Conservation (phyloP, 495 filamentous ascomycete genomes). For the Tuber melanosporum region DNA sequence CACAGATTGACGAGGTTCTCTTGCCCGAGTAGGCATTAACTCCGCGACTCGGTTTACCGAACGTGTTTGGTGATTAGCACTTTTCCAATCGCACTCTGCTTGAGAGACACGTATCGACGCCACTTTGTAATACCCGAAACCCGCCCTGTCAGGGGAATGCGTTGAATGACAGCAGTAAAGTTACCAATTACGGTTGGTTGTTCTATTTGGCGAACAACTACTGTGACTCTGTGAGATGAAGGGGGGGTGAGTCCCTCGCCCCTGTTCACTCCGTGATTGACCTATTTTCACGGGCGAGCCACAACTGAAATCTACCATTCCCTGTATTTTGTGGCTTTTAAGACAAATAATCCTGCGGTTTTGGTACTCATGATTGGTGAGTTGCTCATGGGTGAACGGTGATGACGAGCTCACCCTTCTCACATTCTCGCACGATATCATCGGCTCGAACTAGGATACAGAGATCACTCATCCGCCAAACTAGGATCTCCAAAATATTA, state of each 20-base stretch:
- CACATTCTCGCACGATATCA: not conserved
- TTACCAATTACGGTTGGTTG: not conserved
- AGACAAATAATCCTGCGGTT: not conserved
- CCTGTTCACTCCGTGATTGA: not conserved
- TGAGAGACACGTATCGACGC: not conserved
- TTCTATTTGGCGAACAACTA: not conserved
- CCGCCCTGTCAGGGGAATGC: not conserved
- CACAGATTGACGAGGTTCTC: not conserved
- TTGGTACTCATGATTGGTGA: not conserved
- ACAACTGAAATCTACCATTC: not conserved
- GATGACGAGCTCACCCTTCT: not conserved
- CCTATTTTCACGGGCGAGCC: not conserved
- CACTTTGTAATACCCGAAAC: not conserved
- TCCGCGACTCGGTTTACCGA: not conserved
- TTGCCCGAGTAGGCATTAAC: not conserved
- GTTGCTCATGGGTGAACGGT: not conserved
- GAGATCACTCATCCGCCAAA: not conserved
- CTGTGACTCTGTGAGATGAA: not conserved
- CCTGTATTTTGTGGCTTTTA: not conserved
- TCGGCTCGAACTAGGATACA: not conserved
- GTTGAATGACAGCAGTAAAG: not conserved
- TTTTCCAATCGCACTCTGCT: not conserved
- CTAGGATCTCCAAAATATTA: not conserved
- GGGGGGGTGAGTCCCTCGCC: not conserved
- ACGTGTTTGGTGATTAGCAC: not conserved